Evolutionary conservation across 2,329 filamentous ascomycete genomes (phyloP), one percentile per base, ranked within the genome.

Genomic region (Reticulascus tulasneorum): DNA sequence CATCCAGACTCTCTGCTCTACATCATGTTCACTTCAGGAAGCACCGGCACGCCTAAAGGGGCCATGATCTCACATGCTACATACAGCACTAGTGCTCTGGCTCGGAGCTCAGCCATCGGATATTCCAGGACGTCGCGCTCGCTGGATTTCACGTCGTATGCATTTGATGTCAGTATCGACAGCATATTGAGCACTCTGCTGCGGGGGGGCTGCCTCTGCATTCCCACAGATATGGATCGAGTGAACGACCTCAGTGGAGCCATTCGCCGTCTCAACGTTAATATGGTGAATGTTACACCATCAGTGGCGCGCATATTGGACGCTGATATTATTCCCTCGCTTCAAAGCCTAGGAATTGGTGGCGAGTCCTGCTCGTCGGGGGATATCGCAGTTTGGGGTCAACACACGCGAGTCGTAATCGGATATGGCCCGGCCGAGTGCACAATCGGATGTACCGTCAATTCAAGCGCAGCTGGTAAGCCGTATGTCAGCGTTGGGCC

Each of bases 1-100:
- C 16, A 31, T 30, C 17, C 29, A 9, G 15, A 27, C 5, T 34
- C 45, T 12, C 19, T 48, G n/a, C 47, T 54, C 35, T 58, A 55
- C 27, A 66, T 71, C 42, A 67, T 75, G 43, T 77, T 76, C 50
- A 77, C 74, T 5, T 76, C 72, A 3, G 74, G 74, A n/a, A 75
- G 66, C 18, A 77, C 74, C 0, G 74, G 74, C 5, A 58, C 56
- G 11, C 74, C 74, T 0, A 78, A 78, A 50, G 73, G 71, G n/a
- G 66, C 73, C 11, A 59, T 71, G 11, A 49, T 58, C 20, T 50
- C 53, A 4, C 57, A 60, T 38, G 31, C 28, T 6, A 49, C 51
- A 28, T 54, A 54, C 34, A 50, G 48, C 16, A 50, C 42, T 33
- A 48, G 47, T 23, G 20, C 19, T 11, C 5, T 15, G 13, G 6